Evolutionary conservation across 2,329 filamentous ascomycete genomes (phyloP).

Genomic region (Sclerotinia sclerotiorum): DNA sequence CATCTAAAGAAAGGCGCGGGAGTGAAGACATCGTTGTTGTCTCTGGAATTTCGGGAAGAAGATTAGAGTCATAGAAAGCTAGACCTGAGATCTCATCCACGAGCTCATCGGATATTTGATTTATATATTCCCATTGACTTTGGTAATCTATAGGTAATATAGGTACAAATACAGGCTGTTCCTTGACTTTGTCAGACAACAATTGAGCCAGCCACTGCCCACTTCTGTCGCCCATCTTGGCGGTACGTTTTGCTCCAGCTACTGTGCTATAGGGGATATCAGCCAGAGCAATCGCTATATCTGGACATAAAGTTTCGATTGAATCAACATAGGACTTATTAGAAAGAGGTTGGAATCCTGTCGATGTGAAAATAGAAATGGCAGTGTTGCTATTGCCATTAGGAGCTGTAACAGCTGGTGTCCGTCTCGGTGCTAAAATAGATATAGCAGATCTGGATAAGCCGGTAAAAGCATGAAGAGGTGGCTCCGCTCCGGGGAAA

Average conservation of each 20-base stretch:
- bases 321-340: constrained; percentile 68
- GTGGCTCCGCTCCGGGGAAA: constrained; percentile 41
- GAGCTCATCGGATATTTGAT: constrained; percentile 66
- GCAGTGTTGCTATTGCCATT: constrained; percentile 68
- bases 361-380: constrained; percentile 79
- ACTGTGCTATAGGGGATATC: constrained; percentile 63
- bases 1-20: constrained; percentile 72
- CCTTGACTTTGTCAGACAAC: constrained; percentile 45
- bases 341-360: constrained; percentile 74
- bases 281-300: constrained; percentile 75
- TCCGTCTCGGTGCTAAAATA: constrained; percentile 74
- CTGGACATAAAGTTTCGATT: constrained; percentile 66
- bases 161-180: constrained; percentile 57
- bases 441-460: constrained; percentile 65
- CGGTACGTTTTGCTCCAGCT: constrained; percentile 68
- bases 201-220: constrained; percentile 77
- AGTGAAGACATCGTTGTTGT: constrained; percentile 56
- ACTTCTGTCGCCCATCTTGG: constrained; percentile 83
- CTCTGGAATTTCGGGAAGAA: constrained; percentile 65
- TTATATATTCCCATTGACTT: constrained; percentile 77
- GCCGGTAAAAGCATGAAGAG: constrained; percentile 75
- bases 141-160: constrained; percentile 73
- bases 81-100: constrained; percentile 62
- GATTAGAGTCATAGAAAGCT: constrained; percentile 73
- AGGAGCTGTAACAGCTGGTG: constrained; percentile 71